A percentile compares a stretch with the other conserved stretches of the same genome.
Conservation (phyloP, 1,284 basidiomycete species). For the Cutaneotrichosporon cyanovorans region DNA sequence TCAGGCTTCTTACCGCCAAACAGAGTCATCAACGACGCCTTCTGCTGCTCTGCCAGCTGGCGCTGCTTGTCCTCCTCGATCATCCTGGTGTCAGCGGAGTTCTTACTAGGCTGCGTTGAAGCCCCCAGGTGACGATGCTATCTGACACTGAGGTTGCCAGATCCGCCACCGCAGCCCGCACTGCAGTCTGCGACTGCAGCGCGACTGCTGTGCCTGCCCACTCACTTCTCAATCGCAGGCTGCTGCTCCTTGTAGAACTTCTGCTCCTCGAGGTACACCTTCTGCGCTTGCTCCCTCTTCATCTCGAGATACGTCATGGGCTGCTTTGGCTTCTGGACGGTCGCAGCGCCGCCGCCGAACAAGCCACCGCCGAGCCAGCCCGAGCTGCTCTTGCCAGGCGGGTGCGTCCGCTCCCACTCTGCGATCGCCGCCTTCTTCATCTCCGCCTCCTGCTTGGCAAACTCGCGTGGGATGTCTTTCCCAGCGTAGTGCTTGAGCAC, state of each 20-base stretch:
- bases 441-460: constrained; percentile 76
- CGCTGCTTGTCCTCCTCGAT: constrained; percentile 66
- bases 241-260: constrained; percentile 77
- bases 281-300: constrained; percentile 79
- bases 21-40: constrained; percentile 49
- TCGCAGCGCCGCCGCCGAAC: constrained; percentile 50
- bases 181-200: background rate
- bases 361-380: constrained; percentile 51
- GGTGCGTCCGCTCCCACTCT: constrained; percentile 67
- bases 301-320: constrained; percentile 83
- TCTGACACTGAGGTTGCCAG: background rate
- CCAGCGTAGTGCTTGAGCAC: constrained; percentile 77
- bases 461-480: constrained; percentile 82
- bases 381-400: constrained; percentile 31
- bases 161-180: background rate
- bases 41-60: constrained; percentile 55
- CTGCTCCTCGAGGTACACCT: constrained; percentile 75
- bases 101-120: background rate
- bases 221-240: constrained; percentile 63
- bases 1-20: constrained; percentile 28
- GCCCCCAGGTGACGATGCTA: background rate
- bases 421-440: constrained; percentile 67
- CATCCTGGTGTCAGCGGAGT: constrained; percentile 34
- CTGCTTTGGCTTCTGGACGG: constrained; percentile 36
- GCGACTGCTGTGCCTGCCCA: background rate